Evolutionary conservation across 2,329 filamentous ascomycete species (phyloP).

Genomic region (Neofusicoccum laricinum): DNA sequence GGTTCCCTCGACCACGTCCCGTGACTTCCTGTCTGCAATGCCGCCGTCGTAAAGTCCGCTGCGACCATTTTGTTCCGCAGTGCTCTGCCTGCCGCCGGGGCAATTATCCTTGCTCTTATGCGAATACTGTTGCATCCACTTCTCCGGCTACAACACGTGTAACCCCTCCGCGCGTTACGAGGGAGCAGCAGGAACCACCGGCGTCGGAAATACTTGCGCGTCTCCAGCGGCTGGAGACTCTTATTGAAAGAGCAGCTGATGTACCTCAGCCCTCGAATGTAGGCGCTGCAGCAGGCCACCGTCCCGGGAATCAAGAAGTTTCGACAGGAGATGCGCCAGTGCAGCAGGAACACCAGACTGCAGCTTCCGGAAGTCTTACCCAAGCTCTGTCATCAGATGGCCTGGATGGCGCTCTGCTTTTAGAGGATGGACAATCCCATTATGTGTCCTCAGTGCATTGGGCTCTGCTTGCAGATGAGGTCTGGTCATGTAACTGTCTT

Average conservation of each 20-base stretch:
- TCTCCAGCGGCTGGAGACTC: conserved; percentile 33
- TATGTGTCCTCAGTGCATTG: conserved; percentile 25
- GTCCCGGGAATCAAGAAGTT: not conserved
- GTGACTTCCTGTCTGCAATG: conserved; percentile 16
- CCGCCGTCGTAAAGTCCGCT: conserved; percentile 19
- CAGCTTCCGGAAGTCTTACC: conserved; percentile 18
- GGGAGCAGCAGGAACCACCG: conserved; percentile 20
- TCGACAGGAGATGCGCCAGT: not conserved
- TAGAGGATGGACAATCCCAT: conserved; percentile 36
- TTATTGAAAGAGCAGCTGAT: conserved; percentile 33
- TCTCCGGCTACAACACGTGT: not conserved
- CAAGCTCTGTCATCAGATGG: conserved; percentile 34
- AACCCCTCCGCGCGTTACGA: not conserved
- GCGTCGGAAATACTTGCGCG: conserved; percentile 33
- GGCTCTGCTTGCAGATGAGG: conserved; percentile 22
- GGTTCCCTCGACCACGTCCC: not conserved
- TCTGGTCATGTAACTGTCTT: conserved; percentile 18
- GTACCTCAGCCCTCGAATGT: conserved; percentile 16
- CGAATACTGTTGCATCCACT: conserved; percentile 18
- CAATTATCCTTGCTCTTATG: conserved; percentile 36
- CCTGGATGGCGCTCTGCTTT: conserved; percentile 32
- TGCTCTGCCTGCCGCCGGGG: conserved; percentile 37
- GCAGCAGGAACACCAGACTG: not conserved
- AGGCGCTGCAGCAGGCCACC: conserved; percentile 2
- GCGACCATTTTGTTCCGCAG: conserved; percentile 23